Conservation (phyloP, 345 rosid genomes). For the Mallotus nudiflorus region DNA sequence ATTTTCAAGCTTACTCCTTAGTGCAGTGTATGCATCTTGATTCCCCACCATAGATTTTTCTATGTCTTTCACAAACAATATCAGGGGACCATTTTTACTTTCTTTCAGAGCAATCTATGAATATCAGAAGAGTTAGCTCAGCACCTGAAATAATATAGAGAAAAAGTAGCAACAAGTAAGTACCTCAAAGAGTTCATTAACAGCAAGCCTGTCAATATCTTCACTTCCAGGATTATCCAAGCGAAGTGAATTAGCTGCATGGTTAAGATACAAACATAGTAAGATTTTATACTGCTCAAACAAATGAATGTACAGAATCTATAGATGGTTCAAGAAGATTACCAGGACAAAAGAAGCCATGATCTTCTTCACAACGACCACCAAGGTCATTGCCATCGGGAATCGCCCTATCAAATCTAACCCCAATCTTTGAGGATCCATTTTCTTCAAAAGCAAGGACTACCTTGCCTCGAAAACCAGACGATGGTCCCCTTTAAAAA, state of each 20-base stretch:
- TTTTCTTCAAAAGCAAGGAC: slow-evolving; percentile 91
- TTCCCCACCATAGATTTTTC: slow-evolving; percentile 81
- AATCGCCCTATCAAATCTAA: slow-evolving; percentile 85
- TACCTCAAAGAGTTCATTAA: slow-evolving; percentile 91
- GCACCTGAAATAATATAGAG: not conserved
- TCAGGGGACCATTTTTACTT: slow-evolving; percentile 68
- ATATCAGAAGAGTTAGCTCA: slow-evolving; percentile 23
- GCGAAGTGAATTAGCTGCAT: slow-evolving; percentile 75
- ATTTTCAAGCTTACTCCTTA: slow-evolving; percentile 77
- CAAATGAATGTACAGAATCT: not conserved
- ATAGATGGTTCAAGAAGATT: slow-evolving; percentile 13
- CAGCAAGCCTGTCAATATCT: slow-evolving; percentile 75
- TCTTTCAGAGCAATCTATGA: slow-evolving; percentile 67
- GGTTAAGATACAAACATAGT: slow-evolving; percentile 9
- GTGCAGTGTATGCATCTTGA: slow-evolving; percentile 60
- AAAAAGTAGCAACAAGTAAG: slow-evolving; percentile 11
- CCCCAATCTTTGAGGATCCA: slow-evolving; percentile 81
- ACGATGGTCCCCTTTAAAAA: slow-evolving; percentile 66
- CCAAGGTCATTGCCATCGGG: slow-evolving; percentile 95
- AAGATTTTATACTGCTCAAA: not conserved
- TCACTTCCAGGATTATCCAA: slow-evolving; percentile 79
- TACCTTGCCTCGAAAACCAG: slow-evolving; percentile 87
- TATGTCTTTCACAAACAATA: slow-evolving; percentile 84
- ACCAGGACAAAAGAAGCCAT: slow-evolving; percentile 94
- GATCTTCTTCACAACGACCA: slow-evolving; percentile 87